Conservation (phyloP, 345 rosid species). For the Microcos paniculata region DNA sequence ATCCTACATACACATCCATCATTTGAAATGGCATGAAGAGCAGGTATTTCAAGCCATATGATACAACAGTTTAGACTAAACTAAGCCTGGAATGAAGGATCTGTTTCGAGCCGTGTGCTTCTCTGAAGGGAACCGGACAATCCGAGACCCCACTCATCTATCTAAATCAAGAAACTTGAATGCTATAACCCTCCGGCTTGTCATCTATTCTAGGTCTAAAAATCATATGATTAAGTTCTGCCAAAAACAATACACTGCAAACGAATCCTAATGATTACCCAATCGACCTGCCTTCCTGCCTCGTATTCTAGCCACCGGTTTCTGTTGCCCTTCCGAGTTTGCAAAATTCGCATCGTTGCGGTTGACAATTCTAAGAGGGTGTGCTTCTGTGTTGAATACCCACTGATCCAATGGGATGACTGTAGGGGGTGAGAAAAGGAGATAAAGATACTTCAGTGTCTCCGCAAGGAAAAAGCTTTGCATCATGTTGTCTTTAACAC, state of each 20-base stretch:
- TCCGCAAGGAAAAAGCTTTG: conserved; percentile 98
- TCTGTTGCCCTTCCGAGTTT: neutral
- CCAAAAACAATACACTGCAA: neutral
- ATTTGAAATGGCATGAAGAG: neutral
- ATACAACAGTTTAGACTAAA: conserved; percentile 8
- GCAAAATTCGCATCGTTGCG: neutral
- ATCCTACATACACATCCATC: neutral
- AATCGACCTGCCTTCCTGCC: conserved; percentile 1
- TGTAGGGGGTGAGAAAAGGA: conserved; percentile 82
- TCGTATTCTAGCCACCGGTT: neutral
- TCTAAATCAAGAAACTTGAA: neutral
- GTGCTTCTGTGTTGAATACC: conserved; percentile 99
- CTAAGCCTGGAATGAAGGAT: conserved; percentile 5
- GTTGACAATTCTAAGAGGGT: conserved; percentile 67
- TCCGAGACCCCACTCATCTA: neutral
- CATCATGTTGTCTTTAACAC: conserved; percentile 91
- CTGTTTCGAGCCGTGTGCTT: neutral
- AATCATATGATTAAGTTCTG: neutral
- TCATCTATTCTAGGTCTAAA: neutral
- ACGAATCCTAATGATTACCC: neutral
- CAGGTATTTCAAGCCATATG: conserved; percentile 3
- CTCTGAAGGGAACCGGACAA: neutral
- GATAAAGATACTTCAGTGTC: conserved; percentile 88
- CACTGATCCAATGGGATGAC: conserved; percentile 86
- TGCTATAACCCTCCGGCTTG: neutral